Evolutionary conservation across 2,329 filamentous ascomycete species (phyloP).

Genomic region (Colletotrichum aenigma): DNA sequence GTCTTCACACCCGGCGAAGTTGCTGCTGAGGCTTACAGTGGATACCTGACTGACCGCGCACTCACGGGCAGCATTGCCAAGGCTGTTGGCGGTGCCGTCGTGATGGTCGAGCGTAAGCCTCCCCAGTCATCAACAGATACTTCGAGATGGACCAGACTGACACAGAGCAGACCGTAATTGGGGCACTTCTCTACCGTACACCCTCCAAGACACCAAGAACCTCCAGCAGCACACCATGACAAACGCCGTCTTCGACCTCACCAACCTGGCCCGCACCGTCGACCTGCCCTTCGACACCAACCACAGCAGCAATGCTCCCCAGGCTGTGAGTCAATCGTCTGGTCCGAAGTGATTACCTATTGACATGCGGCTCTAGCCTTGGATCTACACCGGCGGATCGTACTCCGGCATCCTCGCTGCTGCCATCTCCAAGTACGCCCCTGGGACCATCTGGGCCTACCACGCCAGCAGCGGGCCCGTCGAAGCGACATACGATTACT

Average conservation of each 20-base stretch:
- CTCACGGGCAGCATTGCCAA: conserved; percentile 56
- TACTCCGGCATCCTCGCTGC: conserved; percentile 61
- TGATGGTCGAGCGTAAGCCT: conserved; percentile 57
- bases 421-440: conserved; percentile 56
- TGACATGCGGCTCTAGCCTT: conserved; percentile 41
- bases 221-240: conserved; percentile 58
- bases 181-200: conserved; percentile 59
- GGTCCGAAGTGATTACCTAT: rapidly evolving
- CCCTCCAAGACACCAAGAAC: conserved; percentile 53
- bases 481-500: conserved; percentile 60
- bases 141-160: background rate
- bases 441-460: conserved; percentile 65
- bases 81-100: conserved; percentile 55
- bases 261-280: conserved; percentile 57
- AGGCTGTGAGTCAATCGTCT: conserved; percentile 35
- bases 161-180: conserved; percentile 56
- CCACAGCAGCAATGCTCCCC: conserved; percentile 50
- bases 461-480: conserved; percentile 61
- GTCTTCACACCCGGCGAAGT: conserved; percentile 58
- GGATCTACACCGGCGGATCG: conserved; percentile 60
- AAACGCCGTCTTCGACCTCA: conserved; percentile 58
- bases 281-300: conserved; percentile 57
- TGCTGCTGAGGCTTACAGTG: conserved; percentile 47
- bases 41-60: conserved; percentile 54
- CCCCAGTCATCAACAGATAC: background rate